Evolutionary conservation across 140 eudicot species (phyloP), one percentile per base, ranked within the genome.

Genomic region (Cichorium intybus): DNA sequence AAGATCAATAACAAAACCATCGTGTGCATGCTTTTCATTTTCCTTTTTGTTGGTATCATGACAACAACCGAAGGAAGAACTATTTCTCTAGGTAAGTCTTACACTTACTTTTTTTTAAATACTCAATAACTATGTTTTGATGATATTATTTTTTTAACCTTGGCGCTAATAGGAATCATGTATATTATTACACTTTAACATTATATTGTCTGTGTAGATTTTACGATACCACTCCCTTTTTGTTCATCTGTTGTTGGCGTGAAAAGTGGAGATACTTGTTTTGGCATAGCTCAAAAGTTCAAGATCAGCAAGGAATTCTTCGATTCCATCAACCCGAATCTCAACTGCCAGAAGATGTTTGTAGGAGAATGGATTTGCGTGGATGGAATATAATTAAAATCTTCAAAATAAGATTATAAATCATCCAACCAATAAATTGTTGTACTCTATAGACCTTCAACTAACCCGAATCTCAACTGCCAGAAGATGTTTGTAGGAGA

Each of bases 251-350:
- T 71, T 14, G 7, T 71, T 29, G 62, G 53, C 11, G 70, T 71
- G 48, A 51, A 71, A 71, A 71, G 70, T 62, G 77, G 77, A 51
- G 77, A 71, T 29, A 71, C 77, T 24, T 71, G 77, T 23, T 23
- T 35, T 23, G 70, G 35, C 20, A 62, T 71, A 2, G 48, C 63
- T 24, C 27, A 37, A 6, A 71, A 17, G 23, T 50, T 3, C 64
- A 61, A 71, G 56, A 0, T 61, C 37, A 61, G 56, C 56, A 6
- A 45, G 1, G 10, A 9, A 24, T 14, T 4, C 49, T 78, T 78
- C 10, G 41, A 66, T 1, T 1, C 33, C 20, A 45, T 78, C 48
- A 78, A 78, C 62, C 82, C 75, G 7, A 78, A 78, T 45, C 21
- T 78, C 17, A 52, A 71, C 21, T 71, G 78, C 26, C 3, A 37